Evolutionary conservation across 148 eudicot genomes (phyloP).

Genomic region (Mesembryanthemum crystallinum): DNA sequence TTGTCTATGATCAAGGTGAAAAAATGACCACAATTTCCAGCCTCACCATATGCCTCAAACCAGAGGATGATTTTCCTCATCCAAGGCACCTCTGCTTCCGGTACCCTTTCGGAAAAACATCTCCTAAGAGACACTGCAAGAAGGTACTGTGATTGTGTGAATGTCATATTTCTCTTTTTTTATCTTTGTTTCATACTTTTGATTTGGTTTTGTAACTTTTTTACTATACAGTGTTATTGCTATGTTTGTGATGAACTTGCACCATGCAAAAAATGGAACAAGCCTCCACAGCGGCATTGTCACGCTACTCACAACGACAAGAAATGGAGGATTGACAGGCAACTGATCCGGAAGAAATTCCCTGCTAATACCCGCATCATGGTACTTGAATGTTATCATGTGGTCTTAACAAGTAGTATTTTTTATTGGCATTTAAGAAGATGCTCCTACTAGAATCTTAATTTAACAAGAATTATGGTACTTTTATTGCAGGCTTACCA

Average conservation of each 20-base stretch:
- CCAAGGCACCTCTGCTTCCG: conserved; percentile 23
- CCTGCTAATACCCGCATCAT: neutral
- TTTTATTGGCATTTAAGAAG: too few species aligned
- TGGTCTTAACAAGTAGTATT: too few species aligned
- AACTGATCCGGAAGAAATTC: neutral
- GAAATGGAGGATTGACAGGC: neutral
- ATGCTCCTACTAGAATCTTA: too few species aligned
- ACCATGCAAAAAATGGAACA: conserved; percentile 25
- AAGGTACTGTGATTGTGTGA: too few species aligned
- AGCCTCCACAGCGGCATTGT: conserved; percentile 11
- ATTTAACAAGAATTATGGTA: too few species aligned
- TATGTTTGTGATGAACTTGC: conserved; percentile 26
- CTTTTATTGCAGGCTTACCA: neutral
- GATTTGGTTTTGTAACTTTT: too few species aligned
- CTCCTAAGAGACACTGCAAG: conserved; percentile 22
- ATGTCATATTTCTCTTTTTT: too few species aligned
- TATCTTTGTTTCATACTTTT: neutral
- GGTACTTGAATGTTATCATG: neutral
- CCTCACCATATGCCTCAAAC: conserved; percentile 10
- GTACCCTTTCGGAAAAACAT: conserved; percentile 18
- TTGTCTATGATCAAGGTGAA: neutral
- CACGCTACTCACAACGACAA: conserved; percentile 13
- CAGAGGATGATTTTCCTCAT: conserved; percentile 24
- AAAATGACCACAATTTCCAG: neutral
- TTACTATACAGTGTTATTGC: conserved; percentile 17